Evolutionary conservation across 2,329 filamentous ascomycete species (phyloP).

Genomic region (Claviceps lovelessii): DNA sequence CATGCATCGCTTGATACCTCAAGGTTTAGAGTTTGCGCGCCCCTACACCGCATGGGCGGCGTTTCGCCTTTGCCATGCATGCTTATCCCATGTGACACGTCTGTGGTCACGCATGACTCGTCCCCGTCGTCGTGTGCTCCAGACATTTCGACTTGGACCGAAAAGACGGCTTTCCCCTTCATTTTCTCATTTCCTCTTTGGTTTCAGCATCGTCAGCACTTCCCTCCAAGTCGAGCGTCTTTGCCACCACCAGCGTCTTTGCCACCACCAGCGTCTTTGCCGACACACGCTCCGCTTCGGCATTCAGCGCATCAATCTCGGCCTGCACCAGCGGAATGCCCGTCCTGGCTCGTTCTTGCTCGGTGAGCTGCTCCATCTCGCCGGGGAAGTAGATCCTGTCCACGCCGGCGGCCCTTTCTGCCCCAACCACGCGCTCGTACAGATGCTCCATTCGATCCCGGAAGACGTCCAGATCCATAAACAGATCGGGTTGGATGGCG

Average conservation of each 20-base stretch:
- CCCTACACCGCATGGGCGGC: too few species aligned
- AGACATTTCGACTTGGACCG: too few species aligned
- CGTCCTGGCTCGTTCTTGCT: slow-evolving; percentile 33
- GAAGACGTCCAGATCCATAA: slow-evolving; percentile 58
- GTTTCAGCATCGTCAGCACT: too few species aligned
- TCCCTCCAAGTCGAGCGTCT: too few species aligned
- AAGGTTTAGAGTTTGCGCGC: too few species aligned
- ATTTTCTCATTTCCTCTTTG: too few species aligned
- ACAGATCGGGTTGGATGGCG: slow-evolving; percentile 60
- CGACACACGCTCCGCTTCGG: slow-evolving; percentile 34
- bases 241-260: neutral
- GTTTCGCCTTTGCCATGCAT: too few species aligned
- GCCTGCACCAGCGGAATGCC: slow-evolving; percentile 46
- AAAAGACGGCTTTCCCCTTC: too few species aligned
- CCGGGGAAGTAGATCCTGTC: slow-evolving; percentile 47
- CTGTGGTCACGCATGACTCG: too few species aligned
- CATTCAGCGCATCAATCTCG: slow-evolving; percentile 41
- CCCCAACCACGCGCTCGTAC: slow-evolving; percentile 37
- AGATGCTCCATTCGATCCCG: slow-evolving; percentile 43
- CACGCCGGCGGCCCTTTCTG: slow-evolving; percentile 39
- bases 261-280: slow-evolving; percentile 7
- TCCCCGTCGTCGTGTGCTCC: too few species aligned
- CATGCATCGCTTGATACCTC: too few species aligned
- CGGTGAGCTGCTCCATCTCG: slow-evolving; percentile 44
- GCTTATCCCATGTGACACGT: too few species aligned